Base-by-base conservation (phyloP, 2,329 filamentous ascomycete species). In the Phoma sp. region DNA sequence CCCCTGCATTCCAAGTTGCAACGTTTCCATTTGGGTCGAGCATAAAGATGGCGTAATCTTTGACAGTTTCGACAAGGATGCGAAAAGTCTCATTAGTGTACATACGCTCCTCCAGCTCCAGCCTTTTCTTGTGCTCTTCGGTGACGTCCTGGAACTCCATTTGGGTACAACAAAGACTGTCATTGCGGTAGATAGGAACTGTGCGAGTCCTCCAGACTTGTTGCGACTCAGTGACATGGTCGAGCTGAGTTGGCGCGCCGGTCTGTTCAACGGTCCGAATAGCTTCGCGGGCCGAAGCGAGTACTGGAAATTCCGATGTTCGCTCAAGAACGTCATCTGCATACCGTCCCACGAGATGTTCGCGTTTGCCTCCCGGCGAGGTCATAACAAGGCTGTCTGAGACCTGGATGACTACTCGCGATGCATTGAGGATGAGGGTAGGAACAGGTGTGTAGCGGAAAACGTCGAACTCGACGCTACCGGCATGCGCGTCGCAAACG, bases 1-100 rank as follows among this genome's bases (percentile, higher is more conserved):
- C 84, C 2, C 84, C 84, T 0, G 77, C 74, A 59, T 86, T 86
- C 84, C 84, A 86, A 0, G 84, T 85, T 1, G 78, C 78, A 15
- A 87, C 79, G 61, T 80, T 74, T n/a, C 84, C 84, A 3, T 75
- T 70, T 0, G 81, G 78, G 47, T 86, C 83, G 25, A 87, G 77
- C 74, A 86, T 82, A 64, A 86, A 88, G 57, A 87, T 87, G 53
- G 84, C 84, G 62, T 86, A 86, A 57, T 86, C 83, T 69, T 83
- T 85, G 62, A 86, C 82, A 0, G 81, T 83, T 58, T 87, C 82
- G 32, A 88, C 78, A 29, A 89, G 65, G 35, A 87, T 83, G n/a
- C 83, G 82, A 65, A 86, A 87, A 4, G 80, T 81, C 61, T 85
- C 82, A 62, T 81, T 81, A 47, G 63, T 82, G 80, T 49, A 79